Evolutionary conservation across 2,329 filamentous ascomycete genomes (phyloP), one percentile per base, ranked within the genome.

Genomic region (Emergomyces orientalis): DNA sequence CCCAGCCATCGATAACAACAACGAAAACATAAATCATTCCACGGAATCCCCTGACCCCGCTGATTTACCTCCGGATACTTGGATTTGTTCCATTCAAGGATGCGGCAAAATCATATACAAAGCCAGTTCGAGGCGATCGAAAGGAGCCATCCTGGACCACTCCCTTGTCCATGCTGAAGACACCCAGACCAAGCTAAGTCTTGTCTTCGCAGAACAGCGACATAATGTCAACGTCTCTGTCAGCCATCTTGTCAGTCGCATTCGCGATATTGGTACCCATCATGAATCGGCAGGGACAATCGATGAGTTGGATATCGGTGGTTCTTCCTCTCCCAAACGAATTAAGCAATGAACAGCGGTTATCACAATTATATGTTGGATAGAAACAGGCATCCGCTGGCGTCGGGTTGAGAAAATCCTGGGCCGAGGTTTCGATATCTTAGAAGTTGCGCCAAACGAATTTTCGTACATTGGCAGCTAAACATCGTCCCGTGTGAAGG

Each of bases 201-300:
- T 75, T 9, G 74, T 75, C 13, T 68, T 74, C 68, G 68, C 73
- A 0, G 74, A 75, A 56, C 71, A 75, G 54, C 68, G 68, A 34
- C 69, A 74, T 3, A 75, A 75, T 62, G 63, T 74, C 37, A 70
- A 70, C 59, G 62, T 70, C 2, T 69, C 69, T 9, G 72, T 75
- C n/a, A 70, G 69, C 61, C 68, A 74, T 62, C 70, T 75, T 27
- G 64, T 75, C 32, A 69, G 63, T 60, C 70, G 70, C 8, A 75
- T 75, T 62, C 70, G 65, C 6, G 63, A 65, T 56, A 61, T 62
- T 30, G 56, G 70, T 2, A 54, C 67, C 1, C 55, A 69, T 32
- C 69, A 72, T 37, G 64, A 63, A 17, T 64, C 60, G 1, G 60
- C 65, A 19, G 45, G 43, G 5, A 51, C 62, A 14, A 22, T 66